Percentiles rank a stretch among this genome's conserved stretches.
phyloP scores from a whole-genome alignment of 306 rosid genomes.

The Cotoneaster glaucophyllus region DNA sequence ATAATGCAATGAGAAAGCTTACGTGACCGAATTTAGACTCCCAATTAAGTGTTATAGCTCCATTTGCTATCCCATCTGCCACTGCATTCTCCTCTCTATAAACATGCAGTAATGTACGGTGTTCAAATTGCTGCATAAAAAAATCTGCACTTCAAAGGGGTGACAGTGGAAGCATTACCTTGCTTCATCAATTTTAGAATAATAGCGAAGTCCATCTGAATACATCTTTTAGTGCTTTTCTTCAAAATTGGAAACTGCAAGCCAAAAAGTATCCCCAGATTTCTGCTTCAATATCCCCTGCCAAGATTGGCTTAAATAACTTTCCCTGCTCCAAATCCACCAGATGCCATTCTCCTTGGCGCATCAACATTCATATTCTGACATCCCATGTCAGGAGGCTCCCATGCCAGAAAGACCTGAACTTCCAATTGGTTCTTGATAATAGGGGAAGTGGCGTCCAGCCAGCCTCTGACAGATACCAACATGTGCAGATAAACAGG shows the following conservation, averaged over 20 bases:
- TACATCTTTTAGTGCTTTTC: neutral
- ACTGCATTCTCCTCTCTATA: neutral
- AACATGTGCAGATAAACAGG: neutral
- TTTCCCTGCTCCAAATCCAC: neutral
- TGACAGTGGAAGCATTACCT: neutral
- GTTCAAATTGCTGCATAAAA: neutral
- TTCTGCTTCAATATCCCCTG: neutral
- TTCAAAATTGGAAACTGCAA: neutral
- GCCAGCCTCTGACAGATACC: neutral
- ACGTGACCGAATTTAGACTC: neutral
- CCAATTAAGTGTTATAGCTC: neutral
- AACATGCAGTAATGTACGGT: too few species aligned
- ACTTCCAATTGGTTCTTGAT: neutral
- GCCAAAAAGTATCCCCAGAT: neutral
- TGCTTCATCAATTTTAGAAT: neutral
- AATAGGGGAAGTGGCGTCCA: neutral
- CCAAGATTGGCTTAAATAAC: neutral
- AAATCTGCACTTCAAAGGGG: neutral
- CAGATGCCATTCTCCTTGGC: neutral
- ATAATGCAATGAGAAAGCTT: neutral
- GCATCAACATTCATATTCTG: neutral
- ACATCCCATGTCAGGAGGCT: neutral
- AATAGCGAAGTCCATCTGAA: neutral
- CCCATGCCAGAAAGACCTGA: neutral
- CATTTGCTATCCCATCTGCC: neutral